These are phyloP conservation scores for Durotheca rogersii DNA, from an alignment of 495 filamentous ascomycete genomes.

Conservation along the genomic window DNA sequence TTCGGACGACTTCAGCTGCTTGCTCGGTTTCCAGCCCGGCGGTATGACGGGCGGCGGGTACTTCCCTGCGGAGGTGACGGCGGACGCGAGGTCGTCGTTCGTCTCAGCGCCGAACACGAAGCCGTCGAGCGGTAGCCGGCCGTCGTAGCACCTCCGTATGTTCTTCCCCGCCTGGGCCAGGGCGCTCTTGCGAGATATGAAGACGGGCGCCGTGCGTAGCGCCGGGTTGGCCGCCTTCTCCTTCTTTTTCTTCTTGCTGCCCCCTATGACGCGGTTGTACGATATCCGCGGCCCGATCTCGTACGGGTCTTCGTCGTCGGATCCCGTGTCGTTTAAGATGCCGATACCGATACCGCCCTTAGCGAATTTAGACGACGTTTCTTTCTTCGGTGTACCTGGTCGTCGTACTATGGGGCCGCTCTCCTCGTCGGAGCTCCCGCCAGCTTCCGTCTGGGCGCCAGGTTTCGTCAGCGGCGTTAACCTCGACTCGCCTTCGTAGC, in stretches of 20 bases:
- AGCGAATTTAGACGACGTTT: conserved; percentile 50
- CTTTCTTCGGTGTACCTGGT: conserved; percentile 36
- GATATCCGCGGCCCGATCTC: conserved; percentile 86
- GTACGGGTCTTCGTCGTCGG: conserved; percentile 97
- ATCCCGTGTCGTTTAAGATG: conserved; percentile 89
- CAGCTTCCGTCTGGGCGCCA: conserved; percentile 21
- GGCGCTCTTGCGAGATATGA: conserved; percentile 71
- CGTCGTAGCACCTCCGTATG: conserved; percentile 83
- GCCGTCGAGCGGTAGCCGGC: conserved; percentile 79
- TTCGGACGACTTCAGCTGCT: conserved; percentile 43
- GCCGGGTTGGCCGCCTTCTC: conserved; percentile 57
- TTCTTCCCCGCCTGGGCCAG: conserved; percentile 56
- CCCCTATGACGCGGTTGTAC: conserved; percentile 83
- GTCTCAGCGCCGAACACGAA: conserved; percentile 68
- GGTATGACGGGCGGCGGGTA: conserved; percentile 78
- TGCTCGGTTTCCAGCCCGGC: conserved; percentile 70
- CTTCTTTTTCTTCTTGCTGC: conserved; percentile 82
- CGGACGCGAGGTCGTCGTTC: conserved; percentile 56
- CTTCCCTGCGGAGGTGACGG: conserved; percentile 58
- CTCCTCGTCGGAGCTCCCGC: conserved; percentile 56
- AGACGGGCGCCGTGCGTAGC: conserved; percentile 67
- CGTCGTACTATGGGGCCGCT: conserved; percentile 35
- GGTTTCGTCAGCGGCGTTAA: conserved; percentile 40
- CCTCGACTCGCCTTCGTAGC: conserved; percentile 68
- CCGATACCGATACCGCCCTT: conserved; percentile 82